Percentiles rank a stretch among this genome's conserved stretches.
Evolutionary conservation across 1,284 basidiomycete genomes (phyloP).

Genomic region (Cryptococcus hybrid): DNA sequence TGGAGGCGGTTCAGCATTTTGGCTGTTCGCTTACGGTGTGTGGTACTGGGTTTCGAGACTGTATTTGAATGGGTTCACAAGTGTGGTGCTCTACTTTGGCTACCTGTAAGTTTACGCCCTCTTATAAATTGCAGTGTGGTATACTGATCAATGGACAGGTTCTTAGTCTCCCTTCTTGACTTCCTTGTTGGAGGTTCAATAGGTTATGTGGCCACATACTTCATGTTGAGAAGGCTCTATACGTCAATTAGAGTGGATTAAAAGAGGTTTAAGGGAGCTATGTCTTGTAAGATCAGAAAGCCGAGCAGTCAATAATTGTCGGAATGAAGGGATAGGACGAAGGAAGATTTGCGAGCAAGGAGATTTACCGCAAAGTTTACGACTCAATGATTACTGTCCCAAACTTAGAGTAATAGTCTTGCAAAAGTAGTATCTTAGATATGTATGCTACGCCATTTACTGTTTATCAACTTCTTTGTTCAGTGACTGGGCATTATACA

Average conservation of each 20-base stretch:
- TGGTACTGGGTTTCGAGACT: constrained; percentile 83
- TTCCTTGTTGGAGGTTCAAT: constrained; percentile 87
- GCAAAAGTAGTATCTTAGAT: no score
- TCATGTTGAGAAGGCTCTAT: constrained; percentile 79
- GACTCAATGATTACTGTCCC: no score
- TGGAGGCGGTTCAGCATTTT: constrained; percentile 88
- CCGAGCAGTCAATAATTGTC: constrained; percentile 2
- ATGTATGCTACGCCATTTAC: no score
- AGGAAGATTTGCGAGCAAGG: no score
- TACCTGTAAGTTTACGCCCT: constrained; percentile 60
- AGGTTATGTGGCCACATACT: constrained; percentile 82
- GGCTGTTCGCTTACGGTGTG: constrained; percentile 74
- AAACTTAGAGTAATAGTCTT: no score
- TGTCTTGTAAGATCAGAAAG: not conserved
- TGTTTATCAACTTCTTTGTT: no score
- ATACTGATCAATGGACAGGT: constrained; percentile 20
- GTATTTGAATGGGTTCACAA: constrained; percentile 77
- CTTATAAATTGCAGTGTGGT: not conserved
- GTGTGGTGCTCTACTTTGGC: constrained; percentile 83
- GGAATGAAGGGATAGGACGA: no score
- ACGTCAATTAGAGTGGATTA: constrained; percentile 58
- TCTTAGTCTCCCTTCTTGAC: constrained; percentile 75
- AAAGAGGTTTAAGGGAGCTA: constrained; percentile 1
- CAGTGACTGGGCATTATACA: no score
- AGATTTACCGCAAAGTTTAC: not conserved